Evolutionary conservation across 495 filamentous ascomycete species (phyloP).

Genomic region (Penicillium maclennaniae): DNA sequence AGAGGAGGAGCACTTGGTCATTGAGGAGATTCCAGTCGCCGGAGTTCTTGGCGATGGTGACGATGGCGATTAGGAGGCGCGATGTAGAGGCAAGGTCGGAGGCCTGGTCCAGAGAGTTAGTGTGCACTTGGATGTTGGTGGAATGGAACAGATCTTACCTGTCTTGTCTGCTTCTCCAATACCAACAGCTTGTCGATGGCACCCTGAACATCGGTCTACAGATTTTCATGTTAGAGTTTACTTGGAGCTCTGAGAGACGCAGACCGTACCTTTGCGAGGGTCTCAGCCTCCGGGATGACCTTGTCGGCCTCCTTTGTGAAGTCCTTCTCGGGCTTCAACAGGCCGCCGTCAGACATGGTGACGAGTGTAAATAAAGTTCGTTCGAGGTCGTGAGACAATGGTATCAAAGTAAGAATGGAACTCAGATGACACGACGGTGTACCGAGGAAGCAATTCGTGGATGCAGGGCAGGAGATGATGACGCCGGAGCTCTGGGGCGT

Average conservation of each 20-base stretch:
- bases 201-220: conserved; percentile 69
- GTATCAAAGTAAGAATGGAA: no score
- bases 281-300: conserved; percentile 81
- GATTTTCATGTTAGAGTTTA: conserved; percentile 6
- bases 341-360: conserved; percentile 57
- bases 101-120: conserved; percentile 50
- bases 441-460: conserved; percentile 8
- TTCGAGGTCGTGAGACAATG: not conserved
- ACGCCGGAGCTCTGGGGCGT: conserved; percentile 30
- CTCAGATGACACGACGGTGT: not conserved
- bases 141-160: conserved; percentile 52
- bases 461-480: conserved; percentile 14
- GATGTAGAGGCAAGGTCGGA: conserved; percentile 95
- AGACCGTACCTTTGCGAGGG: conserved; percentile 71
- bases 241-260: not conserved
- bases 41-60: conserved; percentile 89
- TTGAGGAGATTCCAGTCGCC: conserved; percentile 91
- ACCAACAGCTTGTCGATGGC: conserved; percentile 89
- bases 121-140: not conserved
- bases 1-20: conserved; percentile 90
- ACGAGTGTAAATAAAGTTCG: conserved; percentile 19
- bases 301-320: conserved; percentile 89
- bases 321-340: conserved; percentile 69
- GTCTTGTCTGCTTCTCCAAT: conserved; percentile 94
- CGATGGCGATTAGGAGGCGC: conserved; percentile 76